A percentile compares a stretch with the other conserved stretches of the same genome.
Evolutionary conservation across 371 early-diverging fungal species (phyloP).

Genomic region (Basidiobolus meristosporus): DNA sequence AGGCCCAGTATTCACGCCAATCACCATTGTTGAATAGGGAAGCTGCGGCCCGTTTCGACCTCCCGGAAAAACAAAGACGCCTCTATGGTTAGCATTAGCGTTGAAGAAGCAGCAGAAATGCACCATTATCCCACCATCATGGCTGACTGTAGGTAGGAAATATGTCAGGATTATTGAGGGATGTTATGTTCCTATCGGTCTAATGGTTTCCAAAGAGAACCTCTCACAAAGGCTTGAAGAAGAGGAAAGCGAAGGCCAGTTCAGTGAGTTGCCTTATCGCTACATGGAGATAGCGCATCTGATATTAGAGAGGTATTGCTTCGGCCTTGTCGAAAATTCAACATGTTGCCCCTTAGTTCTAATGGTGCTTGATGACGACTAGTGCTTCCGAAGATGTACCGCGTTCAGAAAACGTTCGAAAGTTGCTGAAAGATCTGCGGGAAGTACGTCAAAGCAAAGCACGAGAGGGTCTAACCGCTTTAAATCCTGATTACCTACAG

Average conservation of each 20-base stretch:
- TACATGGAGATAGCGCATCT: constrained; percentile 66
- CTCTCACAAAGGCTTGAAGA: constrained; percentile 32
- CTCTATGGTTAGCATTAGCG: constrained; percentile 74
- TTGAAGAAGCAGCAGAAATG: constrained; percentile 66
- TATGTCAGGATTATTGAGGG: constrained; percentile 6
- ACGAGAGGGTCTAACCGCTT: constrained; percentile 35
- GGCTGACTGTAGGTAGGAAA: constrained; percentile 43
- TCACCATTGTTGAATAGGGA: constrained; percentile 19
- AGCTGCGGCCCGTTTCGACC: constrained; percentile 59
- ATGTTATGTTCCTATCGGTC: neutral
- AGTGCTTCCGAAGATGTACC: constrained; percentile 71
- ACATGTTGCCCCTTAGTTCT: neutral
- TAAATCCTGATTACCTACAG: constrained; percentile 48
- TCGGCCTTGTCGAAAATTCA: too few relatives aligned
- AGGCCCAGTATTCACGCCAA: neutral
- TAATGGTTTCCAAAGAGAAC: constrained; percentile 15
- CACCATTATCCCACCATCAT: constrained; percentile 60
- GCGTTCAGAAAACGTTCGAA: constrained; percentile 40
- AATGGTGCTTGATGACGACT: neutral
- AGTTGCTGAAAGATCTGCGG: constrained; percentile 59
- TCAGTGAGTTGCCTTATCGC: constrained; percentile 54
- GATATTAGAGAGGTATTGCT: constrained; percentile 49
- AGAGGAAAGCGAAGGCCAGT: constrained; percentile 30
- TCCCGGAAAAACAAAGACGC: constrained; percentile 42
- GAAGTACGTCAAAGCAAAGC: constrained; percentile 73